Conservation (phyloP, 306 rosid species). For the Begonia fuchsioides region DNA sequence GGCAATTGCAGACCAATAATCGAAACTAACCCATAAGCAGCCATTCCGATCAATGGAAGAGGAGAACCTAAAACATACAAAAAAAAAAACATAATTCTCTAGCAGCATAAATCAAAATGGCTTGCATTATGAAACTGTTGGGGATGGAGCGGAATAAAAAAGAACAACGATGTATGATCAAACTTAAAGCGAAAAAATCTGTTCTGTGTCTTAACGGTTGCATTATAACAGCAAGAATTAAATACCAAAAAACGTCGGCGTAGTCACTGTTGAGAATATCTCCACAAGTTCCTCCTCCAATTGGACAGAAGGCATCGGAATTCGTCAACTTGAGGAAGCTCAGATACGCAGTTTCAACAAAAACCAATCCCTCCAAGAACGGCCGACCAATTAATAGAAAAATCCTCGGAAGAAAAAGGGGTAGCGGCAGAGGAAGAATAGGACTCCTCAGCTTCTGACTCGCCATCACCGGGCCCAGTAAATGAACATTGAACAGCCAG, state of each 20-base stretch:
- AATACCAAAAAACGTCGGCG: slow-evolving; percentile 68
- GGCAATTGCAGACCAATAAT: slow-evolving; percentile 31
- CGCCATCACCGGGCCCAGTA: slow-evolving; percentile 25
- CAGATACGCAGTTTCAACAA: slow-evolving; percentile 69
- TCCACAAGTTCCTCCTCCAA: slow-evolving; percentile 29
- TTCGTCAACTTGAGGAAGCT: slow-evolving; percentile 18
- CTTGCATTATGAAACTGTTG: slow-evolving; percentile 45
- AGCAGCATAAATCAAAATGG: too few relatives aligned
- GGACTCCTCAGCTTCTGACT: slow-evolving; percentile 25
- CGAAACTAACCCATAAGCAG: too few relatives aligned
- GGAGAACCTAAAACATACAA: too few relatives aligned
- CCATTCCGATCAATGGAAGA: too few relatives aligned
- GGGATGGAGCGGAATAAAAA: too few relatives aligned
- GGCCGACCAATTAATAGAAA: slow-evolving; percentile 25
- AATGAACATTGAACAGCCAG: slow-evolving; percentile 26
- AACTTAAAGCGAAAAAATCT: too few relatives aligned
- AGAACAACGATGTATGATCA: too few relatives aligned
- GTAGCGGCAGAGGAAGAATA: slow-evolving; percentile 3
- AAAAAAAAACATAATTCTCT: too few relatives aligned
- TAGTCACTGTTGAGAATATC: slow-evolving; percentile 40
- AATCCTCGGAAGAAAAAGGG: slow-evolving; percentile 17
- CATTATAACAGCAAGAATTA: background rate
- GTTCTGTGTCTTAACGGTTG: too few relatives aligned
- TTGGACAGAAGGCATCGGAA: slow-evolving; percentile 30
- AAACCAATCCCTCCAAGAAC: slow-evolving; percentile 58